Percentiles rank a stretch among this genome's conserved stretches.
Evolutionary conservation across 768 basidiomycete genomes (phyloP).

Genomic region (Megacollybia marginata): DNA sequence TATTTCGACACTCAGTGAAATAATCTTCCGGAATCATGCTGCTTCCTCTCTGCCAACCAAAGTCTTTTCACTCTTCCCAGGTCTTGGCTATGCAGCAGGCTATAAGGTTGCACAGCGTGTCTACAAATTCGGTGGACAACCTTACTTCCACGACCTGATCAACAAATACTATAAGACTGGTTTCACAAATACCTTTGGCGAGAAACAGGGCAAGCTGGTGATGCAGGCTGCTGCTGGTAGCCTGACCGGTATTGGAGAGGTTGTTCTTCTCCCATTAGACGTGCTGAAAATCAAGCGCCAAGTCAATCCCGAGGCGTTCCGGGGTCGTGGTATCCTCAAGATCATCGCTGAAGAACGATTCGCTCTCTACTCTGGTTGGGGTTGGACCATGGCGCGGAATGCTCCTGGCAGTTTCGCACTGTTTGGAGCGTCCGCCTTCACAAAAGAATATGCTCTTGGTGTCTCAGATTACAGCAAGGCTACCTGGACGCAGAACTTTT

Average conservation of each 20-base stretch:
- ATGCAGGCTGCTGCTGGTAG: conserved; percentile 87
- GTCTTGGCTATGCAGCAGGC: conserved; percentile 95
- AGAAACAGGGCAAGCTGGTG: conserved; percentile 92
- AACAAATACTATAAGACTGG: conserved; percentile 70
- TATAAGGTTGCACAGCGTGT: conserved; percentile 93
- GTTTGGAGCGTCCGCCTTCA: conserved; percentile 91
- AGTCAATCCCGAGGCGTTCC: conserved; percentile 97
- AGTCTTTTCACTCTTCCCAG: conserved; percentile 92
- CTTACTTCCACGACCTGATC: conserved; percentile 94
- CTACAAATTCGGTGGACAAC: conserved; percentile 99
- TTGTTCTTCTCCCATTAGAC: conserved; percentile 94
- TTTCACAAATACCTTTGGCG: conserved; percentile 83
- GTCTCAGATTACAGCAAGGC: conserved; percentile 87
- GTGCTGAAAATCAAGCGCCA: conserved; percentile 98
- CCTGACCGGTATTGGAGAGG: conserved; percentile 87
- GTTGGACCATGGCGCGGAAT: conserved; percentile 98
- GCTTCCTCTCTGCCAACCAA: conserved; percentile 56
- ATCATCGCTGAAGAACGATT: conserved; percentile 91
- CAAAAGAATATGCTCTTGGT: conserved; percentile 90
- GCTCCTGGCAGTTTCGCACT: conserved; percentile 95
- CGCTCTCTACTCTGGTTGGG: conserved; percentile 93
- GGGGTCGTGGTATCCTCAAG: conserved; percentile 82
- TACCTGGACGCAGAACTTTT: conserved; percentile 97
- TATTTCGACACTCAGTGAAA: conserved; percentile 51
- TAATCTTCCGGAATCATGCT: conserved; percentile 87